Evolutionary conservation across 2,329 filamentous ascomycete species (phyloP).

Genomic region (Teratosphaeria epicoccoides): DNA sequence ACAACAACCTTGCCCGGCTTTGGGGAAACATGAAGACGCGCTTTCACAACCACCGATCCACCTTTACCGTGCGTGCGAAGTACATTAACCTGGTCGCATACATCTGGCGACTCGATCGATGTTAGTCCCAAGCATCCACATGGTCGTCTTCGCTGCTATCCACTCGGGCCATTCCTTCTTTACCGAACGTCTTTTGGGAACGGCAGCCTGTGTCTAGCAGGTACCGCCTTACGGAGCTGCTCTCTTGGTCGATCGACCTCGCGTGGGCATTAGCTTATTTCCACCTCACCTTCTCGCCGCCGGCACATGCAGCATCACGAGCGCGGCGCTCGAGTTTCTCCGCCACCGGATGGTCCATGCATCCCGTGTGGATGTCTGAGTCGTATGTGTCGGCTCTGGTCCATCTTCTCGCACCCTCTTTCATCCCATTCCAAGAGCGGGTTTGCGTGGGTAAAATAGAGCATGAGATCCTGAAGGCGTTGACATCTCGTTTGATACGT

Average conservation of each 20-base stretch:
- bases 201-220: too few relatives aligned
- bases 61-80: background rate
- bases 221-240: too few relatives aligned
- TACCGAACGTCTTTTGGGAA: background rate
- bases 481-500: too few relatives aligned
- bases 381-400: too few relatives aligned
- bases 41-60: background rate
- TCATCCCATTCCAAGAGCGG: too few relatives aligned
- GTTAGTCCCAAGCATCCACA: background rate
- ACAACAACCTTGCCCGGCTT: background rate
- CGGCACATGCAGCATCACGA: background rate
- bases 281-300: background rate
- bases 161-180: background rate
- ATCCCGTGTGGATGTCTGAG: too few relatives aligned
- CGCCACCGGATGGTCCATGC: background rate
- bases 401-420: too few relatives aligned
- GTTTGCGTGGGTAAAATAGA: too few relatives aligned
- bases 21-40: background rate
- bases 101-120: background rate
- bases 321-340: background rate
- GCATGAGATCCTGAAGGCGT: too few relatives aligned
- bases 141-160: background rate
- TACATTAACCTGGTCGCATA: background rate
- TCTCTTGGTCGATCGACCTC: background rate
- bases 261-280: slow-evolving; percentile 1